Evolutionary conservation across 306 rosid genomes (phyloP), one percentile per base, ranked within the genome.

Genomic region (Styphnolobium japonicum): DNA sequence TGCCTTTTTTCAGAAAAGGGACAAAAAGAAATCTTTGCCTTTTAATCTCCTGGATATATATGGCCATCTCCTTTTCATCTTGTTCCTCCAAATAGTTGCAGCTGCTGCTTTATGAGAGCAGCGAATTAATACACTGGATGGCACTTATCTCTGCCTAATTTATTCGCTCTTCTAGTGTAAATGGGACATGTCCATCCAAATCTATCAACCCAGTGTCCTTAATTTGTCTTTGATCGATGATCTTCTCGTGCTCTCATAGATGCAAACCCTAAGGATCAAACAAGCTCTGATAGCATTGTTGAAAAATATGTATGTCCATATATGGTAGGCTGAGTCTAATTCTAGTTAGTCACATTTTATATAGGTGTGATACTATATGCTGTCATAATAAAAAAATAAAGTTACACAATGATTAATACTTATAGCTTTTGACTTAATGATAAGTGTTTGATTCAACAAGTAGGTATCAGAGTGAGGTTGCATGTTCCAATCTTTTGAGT

Each of bases 181-280:
- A 77, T 52, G 75, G 75, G 69, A 64, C 55, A 48, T 2, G 48
- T 22, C 29, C 53, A 75, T 45, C 73, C 75, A 71, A 39, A 45
- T 48, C 80, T 48, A 40, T 65, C 61, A 78, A 2, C 42, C 37
- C 6, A 3, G 3, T 12, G 8, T 27, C 58, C 3, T 27, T 27
- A 27, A 27, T 18, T 45, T 67, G 55, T 67, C 73, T 48, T 23
- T 11, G n/a, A 39, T 42, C 56, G n/a, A n/a, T n/a, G n/a, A 14
- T 46, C 10, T 45, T 68, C 53, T n/a, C 5, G 15, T 4, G 7
- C 19, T 7, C 53, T 8, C 16, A 37, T 15, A 21, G 12, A 45
- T 34, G 16, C 46, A 9, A 34, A 2, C 46, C 0, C 6, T n/a
- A 3, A 16, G 69, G 16, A 63, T 34, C 7, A 45, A 36, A 34